Percentiles rank a stretch among this genome's conserved stretches.
Conservation (phyloP, 495 filamentous ascomycete genomes). For the Annulohypoxylon bovei region DNA sequence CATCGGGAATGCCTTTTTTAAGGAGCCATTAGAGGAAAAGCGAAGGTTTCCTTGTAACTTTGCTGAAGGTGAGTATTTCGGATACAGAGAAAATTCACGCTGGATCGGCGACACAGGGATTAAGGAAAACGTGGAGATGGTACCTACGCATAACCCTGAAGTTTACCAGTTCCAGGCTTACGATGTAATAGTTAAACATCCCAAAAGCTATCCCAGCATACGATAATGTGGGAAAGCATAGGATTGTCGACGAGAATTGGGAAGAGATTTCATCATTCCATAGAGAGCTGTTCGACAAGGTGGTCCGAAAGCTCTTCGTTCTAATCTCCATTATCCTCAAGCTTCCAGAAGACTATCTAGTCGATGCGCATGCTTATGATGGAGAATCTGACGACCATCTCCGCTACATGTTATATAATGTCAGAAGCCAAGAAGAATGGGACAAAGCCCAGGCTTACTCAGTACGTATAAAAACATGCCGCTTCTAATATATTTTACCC, state of each 20-base stretch:
- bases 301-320: constrained; percentile 55
- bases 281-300: constrained; percentile 36
- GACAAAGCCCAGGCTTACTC: constrained; percentile 37
- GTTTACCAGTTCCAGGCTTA: neutral
- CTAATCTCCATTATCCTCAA: constrained; percentile 62
- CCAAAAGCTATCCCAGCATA: constrained; percentile 54
- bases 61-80: constrained; percentile 57
- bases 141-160: constrained; percentile 22
- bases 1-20: constrained; percentile 54
- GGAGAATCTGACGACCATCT: constrained; percentile 57
- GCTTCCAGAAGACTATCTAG: constrained; percentile 57
- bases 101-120: constrained; percentile 59
- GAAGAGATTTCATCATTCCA: constrained; percentile 40
- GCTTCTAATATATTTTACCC: neutral
- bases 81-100: constrained; percentile 56
- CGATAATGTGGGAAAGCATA: constrained; percentile 47
- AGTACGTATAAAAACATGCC: neutral
- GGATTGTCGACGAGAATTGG: constrained; percentile 43
- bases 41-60: constrained; percentile 55
- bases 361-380: constrained; percentile 57
- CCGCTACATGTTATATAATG: constrained; percentile 61
- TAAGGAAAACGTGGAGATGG: constrained; percentile 59
- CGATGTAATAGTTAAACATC: constrained; percentile 52
- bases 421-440: constrained; percentile 46
- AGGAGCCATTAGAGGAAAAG: constrained; percentile 43